These are phyloP conservation scores for Amoebophrya sp. DNA, from an alignment of 169 alveolate genomes.

Conservation along the genomic window DNA sequence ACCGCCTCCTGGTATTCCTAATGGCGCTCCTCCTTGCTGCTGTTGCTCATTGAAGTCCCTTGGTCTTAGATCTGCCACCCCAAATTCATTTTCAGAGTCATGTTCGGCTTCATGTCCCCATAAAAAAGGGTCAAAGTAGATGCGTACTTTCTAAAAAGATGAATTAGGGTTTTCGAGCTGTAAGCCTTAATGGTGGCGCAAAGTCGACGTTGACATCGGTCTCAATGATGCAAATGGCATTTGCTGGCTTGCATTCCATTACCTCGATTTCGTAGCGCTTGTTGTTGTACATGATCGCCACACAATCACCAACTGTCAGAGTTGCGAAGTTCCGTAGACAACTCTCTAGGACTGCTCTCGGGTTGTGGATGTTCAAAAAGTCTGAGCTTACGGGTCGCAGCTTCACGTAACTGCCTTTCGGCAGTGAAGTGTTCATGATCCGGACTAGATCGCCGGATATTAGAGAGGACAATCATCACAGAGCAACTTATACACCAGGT, in stretches of 20 bases:
- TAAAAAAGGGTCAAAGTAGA: too few species aligned
- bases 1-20: too few species aligned
- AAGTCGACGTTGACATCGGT: conserved; percentile 82
- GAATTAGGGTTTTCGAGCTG: too few species aligned
- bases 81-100: too few species aligned
- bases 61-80: too few species aligned
- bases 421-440: conserved; percentile 62
- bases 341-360: conserved; percentile 61
- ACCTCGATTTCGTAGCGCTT: conserved; percentile 19
- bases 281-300: neutral
- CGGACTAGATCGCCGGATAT: conserved; percentile 65
- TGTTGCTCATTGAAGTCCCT: too few species aligned
- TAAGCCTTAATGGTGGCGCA: conserved; percentile 74
- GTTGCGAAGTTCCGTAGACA: neutral
- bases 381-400: conserved; percentile 74
- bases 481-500: too few species aligned
- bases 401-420: conserved; percentile 72
- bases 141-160: too few species aligned
- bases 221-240: conserved; percentile 73
- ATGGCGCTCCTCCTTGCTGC: too few species aligned
- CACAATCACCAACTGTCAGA: conserved; percentile 52
- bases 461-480: too few species aligned
- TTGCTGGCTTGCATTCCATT: conserved; percentile 60
- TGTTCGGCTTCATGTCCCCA: too few species aligned
- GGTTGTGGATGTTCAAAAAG: conserved; percentile 72